Evolutionary conservation across 2,329 filamentous ascomycete species (phyloP), one percentile per base, ranked within the genome.

Genomic region (Graphilbum ipis-grandicollis): DNA sequence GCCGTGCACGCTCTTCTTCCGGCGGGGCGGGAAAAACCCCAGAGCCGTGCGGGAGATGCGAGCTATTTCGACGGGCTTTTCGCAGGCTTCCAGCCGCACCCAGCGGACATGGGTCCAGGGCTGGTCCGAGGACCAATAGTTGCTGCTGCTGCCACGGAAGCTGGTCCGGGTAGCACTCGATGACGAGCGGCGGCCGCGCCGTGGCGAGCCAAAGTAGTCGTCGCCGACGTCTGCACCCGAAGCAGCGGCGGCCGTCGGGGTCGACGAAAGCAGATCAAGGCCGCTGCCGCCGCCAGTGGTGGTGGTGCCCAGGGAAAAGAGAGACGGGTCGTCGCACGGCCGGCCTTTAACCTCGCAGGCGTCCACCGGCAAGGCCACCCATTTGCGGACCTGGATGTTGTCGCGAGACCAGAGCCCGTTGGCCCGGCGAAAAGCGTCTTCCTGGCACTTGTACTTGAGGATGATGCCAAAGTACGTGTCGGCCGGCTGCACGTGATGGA

Each of bases 401-500:
- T 96, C 90, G 44, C 85, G 83, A 7, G 85, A 83, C 90, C 90
- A 98, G 50, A 98, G 75, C 10, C 90, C 75, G 53, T 98, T 98
- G 29, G 84, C 76, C 52, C 82, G 90, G 40, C 83, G 71, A 45
- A 98, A 76, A 2, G 79, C 69, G 34, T 86, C 79, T 39, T 85
- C 75, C 43, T 81, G 73, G 53, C 88, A 96, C 48, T 82, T 79
- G 56, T 92, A 98, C 48, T 78, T 81, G 45, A 98, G 76, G 36
- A 90, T 79, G 35, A 98, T 75, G 3, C 90, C 88, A 2, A 86
- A 85, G 47, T 96, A 75, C 2, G 85, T 96, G 57, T 98, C 90
- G 32, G 71, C 71, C 13, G 77, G 71, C 47, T 77, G 70, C 15
- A 96, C 83, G 48, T 79, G 75, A 56, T 98, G 90, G 36, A 96